Base-by-base conservation (phyloP, 164 flowering plant genomes). In the Kingdonia uniflora region DNA sequence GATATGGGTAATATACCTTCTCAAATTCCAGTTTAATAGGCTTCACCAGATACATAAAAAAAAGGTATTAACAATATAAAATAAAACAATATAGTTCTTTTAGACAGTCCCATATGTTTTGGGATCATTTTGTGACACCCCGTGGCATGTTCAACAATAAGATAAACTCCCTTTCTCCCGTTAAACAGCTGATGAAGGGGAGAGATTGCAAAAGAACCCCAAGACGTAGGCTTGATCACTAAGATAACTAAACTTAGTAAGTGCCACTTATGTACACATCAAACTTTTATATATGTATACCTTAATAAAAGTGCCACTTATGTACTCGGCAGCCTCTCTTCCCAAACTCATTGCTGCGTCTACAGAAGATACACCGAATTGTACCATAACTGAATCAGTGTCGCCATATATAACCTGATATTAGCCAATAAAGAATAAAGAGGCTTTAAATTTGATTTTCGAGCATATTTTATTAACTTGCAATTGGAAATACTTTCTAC, bases 321-420 rank as follows among this genome's bases (percentile, higher is more conserved):
- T 87, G 49, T 72, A 78, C 16, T 81, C 96, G 58, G 99, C 99
- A 51, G 99, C 99, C 74, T 89, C 95, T 66, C 86, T 81, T 19
- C 99, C 99, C 71, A 94, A 72, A 40, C 53, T 72, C 99, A 88
- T 94, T 49, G 99, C 90, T 60, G 55, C 87, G 57, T 79, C 96
- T 17, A 89, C 92, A 51, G 79, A 65, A 50, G 84, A 55, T 25
- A 86, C 96, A 55, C 99, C 97, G 62, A 94, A 94, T 61, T 82
- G 94, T 58, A 89, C 99, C 99, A 94, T 89, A 24, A 94, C 96
- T 6, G 97, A 94, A 76, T 94, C 99, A 45, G 99, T 94, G 63
- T 94, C 99, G 52, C 99, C 99, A 75, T 94, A 94, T 57, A 94
- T 68, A 45, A 94, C 87, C 97, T 92, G 74, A 58, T 21, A 29